These are phyloP conservation scores for Funneliformis caledonium DNA, from an alignment of 371 early-diverging fungal species.

Conservation along the genomic window DNA sequence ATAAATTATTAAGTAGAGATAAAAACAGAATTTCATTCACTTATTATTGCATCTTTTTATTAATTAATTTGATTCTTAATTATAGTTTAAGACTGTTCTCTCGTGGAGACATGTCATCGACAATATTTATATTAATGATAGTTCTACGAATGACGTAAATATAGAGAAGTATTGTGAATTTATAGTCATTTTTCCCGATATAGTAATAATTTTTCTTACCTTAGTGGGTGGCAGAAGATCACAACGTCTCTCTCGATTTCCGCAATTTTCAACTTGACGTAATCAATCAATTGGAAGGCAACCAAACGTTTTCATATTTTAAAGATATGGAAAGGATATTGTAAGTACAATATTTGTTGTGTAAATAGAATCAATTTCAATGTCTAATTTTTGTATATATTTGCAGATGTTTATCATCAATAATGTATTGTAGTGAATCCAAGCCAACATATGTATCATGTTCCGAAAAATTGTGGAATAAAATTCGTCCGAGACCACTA, in stretches of 20 bases:
- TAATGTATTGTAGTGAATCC: background rate
- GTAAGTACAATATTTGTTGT: background rate
- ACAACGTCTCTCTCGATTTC: constrained; percentile 27
- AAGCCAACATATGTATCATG: constrained; percentile 22
- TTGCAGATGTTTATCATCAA: constrained; percentile 28
- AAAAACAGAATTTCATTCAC: too few relatives aligned
- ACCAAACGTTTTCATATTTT: constrained; percentile 9
- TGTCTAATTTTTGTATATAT: constrained; percentile 22
- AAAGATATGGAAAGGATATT: constrained; percentile 8
- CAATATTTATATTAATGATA: constrained; percentile 20
- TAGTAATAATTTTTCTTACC: background rate
- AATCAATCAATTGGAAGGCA: constrained; percentile 23
- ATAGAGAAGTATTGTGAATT: background rate
- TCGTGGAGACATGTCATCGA: background rate
- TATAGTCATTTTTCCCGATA: background rate
- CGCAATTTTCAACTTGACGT: constrained; percentile 9
- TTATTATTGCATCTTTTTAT: background rate
- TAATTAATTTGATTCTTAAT: constrained; percentile 21
- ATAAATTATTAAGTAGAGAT: background rate
- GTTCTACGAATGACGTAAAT: constrained; percentile 27
- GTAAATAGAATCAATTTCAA: constrained; percentile 16
- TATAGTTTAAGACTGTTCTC: background rate
- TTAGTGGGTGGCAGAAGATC: background rate
- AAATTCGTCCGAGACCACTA: background rate
- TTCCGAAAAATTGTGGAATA: constrained; percentile 27